Conservation (phyloP, 2,329 filamentous ascomycete genomes). For the Colletotrichum sp. region DNA sequence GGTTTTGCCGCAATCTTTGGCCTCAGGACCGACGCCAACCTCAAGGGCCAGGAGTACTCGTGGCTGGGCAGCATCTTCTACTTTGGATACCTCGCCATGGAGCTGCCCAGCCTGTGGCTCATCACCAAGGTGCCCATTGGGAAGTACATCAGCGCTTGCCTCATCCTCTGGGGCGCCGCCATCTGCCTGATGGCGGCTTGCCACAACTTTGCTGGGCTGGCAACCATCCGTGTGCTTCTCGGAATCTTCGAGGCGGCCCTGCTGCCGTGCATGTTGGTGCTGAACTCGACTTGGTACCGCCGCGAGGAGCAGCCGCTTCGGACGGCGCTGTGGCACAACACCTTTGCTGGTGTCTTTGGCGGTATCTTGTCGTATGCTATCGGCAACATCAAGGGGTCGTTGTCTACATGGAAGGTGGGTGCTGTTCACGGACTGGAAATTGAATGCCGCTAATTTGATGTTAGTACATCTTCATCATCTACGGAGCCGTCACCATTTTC, state of each 20-base stretch:
- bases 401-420: constrained; percentile 22
- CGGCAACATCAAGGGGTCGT: constrained; percentile 28
- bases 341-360: constrained; percentile 44
- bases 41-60: constrained; percentile 61
- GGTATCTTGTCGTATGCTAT: constrained; percentile 55
- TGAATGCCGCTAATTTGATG: constrained; percentile 20
- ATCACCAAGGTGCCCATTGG: constrained; percentile 49
- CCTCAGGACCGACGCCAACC: constrained; percentile 51
- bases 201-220: constrained; percentile 26
- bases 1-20: constrained; percentile 60
- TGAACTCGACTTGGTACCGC: constrained; percentile 54
- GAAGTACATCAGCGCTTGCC: constrained; percentile 18
- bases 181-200: constrained; percentile 38
- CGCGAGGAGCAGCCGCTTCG: constrained; percentile 66
- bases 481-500: constrained; percentile 64
- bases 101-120: constrained; percentile 61
- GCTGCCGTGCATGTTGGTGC: constrained; percentile 52
- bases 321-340: constrained; percentile 68
- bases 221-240: constrained; percentile 25
- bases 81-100: constrained; percentile 66
- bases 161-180: constrained; percentile 46
- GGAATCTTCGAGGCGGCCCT: constrained; percentile 29
- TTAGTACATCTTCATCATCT: constrained; percentile 65
- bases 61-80: constrained; percentile 61
- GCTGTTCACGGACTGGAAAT: constrained; percentile 47